phyloP scores from a whole-genome alignment of 306 rosid species.

The Pueraria montana region DNA sequence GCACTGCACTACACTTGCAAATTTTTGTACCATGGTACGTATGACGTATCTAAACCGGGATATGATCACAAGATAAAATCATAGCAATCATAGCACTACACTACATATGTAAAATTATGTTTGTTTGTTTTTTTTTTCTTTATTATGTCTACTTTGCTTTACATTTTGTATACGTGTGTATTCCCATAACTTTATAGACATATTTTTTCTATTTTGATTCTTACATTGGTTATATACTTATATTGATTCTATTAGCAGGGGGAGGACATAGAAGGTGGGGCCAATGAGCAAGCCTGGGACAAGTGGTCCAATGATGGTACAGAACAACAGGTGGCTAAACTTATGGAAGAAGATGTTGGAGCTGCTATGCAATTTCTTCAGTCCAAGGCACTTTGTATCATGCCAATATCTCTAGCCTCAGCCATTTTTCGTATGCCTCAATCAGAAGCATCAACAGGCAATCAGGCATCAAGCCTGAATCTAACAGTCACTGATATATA shows the following conservation, averaged over 20 bases:
- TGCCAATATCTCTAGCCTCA: conserved; percentile 98
- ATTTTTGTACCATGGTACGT: not conserved
- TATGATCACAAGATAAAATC: not conserved
- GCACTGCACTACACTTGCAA: not conserved
- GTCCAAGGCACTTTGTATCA: conserved; percentile 96
- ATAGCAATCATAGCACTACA: not conserved
- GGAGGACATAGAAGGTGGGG: conserved; percentile 71
- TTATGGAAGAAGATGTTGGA: conserved; percentile 99
- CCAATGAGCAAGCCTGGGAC: conserved; percentile 79
- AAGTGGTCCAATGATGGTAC: conserved; percentile 98
- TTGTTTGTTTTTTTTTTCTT: not conserved
- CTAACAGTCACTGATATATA: conserved; percentile 69
- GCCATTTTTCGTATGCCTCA: conserved; percentile 85
- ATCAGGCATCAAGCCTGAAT: conserved; percentile 83
- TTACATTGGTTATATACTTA: not conserved
- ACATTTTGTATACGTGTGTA: not conserved
- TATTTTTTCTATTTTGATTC: not conserved
- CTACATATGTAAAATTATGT: not conserved
- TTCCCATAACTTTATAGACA: not conserved
- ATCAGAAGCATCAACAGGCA: conserved; percentile 58
- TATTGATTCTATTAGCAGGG: conserved; percentile 57
- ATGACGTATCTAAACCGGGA: not conserved
- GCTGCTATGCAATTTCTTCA: conserved; percentile 99
- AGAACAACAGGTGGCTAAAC: conserved; percentile 93
- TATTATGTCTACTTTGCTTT: not conserved